Evolutionary conservation across 1,284 basidiomycete genomes (phyloP), one percentile per base, ranked within the genome.

Genomic region (Taiwanofungus camphoratus): DNA sequence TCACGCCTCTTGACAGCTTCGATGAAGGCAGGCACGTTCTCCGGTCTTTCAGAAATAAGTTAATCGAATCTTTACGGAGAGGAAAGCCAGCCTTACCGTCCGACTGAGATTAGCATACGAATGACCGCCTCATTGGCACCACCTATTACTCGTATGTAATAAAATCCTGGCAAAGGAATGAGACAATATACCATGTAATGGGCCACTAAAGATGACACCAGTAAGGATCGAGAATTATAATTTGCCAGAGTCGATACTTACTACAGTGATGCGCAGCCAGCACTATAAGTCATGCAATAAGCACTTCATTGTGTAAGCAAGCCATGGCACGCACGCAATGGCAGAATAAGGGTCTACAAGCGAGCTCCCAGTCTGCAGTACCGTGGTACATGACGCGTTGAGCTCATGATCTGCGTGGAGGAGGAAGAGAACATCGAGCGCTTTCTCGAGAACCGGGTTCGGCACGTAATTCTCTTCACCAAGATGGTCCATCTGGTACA

Each of bases 41-140:
- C 78, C 3, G 87, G 85, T 48, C 83, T 86, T 40, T 39, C 11
- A 26, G 41, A 23, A 6, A 32, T 37, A 36, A 37, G 21, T 31
- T 39, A 34, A 21, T 9, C 5, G 13, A 5, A 9, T 11, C 9
- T 9, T 53, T 21, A 34, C 22, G 36, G 21, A 6, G 6, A 3
- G 5, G 59, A n/a, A n/a, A n/a, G n/a, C n/a, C n/a, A n/a, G n/a
- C n/a, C 73, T 58, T 49, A 83, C 84, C 79, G 79, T 54, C 88
- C 90, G 49, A 93, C 91, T 1, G 85, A 82, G 35, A 90, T 75
- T 36, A 93, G 69, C 91, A 93, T 92, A 13, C 89, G 78, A 58
- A 93, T 91, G 47, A 92, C 90, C 9, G 88, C 88, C 63, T 91
- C 88, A 52, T 91, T 91, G 4, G 88, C 89, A 46, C 87, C 87